Percentiles rank a stretch among this genome's conserved stretches.
These are phyloP conservation scores for Russula compacta DNA, from an alignment of 768 basidiomycete genomes.

Conservation along the genomic window DNA sequence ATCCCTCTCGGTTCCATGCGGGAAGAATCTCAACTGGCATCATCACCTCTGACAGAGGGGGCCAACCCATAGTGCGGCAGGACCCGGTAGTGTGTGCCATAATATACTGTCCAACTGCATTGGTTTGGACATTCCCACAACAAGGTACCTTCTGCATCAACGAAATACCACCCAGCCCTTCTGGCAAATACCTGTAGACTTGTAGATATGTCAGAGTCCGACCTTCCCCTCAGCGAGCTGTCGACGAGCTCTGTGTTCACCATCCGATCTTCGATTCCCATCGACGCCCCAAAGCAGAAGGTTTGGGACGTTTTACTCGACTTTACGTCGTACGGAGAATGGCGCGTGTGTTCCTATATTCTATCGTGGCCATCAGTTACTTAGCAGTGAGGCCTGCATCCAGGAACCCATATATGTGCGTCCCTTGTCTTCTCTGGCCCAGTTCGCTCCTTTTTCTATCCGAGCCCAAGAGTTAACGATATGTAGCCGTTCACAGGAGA, in stretches of 20 bases:
- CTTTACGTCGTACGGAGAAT: constrained; percentile 9
- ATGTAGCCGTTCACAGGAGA: not conserved
- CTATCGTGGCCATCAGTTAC: not conserved
- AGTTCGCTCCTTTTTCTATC: no score
- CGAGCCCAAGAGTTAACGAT: not conserved
- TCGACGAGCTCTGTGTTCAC: not conserved
- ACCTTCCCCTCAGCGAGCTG: not conserved
- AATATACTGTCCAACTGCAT: not conserved
- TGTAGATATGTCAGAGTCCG: not conserved
- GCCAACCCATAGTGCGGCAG: not conserved
- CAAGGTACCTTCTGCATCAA: no score
- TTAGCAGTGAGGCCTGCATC: not conserved
- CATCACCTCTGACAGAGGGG: no score
- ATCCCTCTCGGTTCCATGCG: not conserved
- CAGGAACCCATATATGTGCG: constrained; percentile 11
- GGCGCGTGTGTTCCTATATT: not conserved
- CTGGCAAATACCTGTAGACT: no score
- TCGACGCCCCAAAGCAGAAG: constrained; percentile 2
- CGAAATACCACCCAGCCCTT: not conserved
- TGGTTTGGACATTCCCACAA: not conserved
- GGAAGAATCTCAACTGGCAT: not conserved
- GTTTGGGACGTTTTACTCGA: constrained; percentile 9
- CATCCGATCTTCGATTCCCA: constrained; percentile 4
- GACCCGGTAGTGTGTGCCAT: not conserved
- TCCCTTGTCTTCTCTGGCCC: not conserved